A percentile compares a stretch with the other conserved stretches of the same genome.
phyloP scores from a whole-genome alignment of 192 early-diverging fungal genomes.

The Backusella sp. region DNA sequence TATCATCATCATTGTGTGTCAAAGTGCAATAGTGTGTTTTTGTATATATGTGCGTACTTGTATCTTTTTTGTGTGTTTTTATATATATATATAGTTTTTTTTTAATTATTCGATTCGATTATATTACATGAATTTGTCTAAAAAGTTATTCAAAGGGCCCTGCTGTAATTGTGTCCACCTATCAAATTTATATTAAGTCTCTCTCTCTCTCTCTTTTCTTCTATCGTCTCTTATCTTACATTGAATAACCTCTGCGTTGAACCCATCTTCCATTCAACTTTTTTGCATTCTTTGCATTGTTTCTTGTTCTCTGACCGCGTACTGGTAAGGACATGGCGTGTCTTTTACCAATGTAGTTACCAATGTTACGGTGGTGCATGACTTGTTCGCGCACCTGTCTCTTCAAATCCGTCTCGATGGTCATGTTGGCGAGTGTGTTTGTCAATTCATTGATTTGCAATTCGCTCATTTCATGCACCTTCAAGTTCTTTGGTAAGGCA shows the following conservation, averaged over 20 bases:
- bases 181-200: neutral
- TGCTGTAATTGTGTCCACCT: conserved; percentile 32
- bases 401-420: conserved; percentile 77
- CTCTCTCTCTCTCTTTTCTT: neutral
- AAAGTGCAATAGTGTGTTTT: neutral
- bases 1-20: conserved; percentile 3
- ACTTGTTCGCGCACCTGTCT: conserved; percentile 70
- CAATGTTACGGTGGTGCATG: conserved; percentile 68
- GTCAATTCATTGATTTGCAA: conserved; percentile 85
- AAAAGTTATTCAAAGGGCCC: conserved; percentile 35
- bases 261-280: conserved; percentile 74
- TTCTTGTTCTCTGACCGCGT: conserved; percentile 83
- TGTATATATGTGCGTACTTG: neutral
- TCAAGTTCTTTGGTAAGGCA: conserved; percentile 82
- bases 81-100: neutral
- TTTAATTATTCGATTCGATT: neutral
- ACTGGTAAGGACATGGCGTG: conserved; percentile 89
- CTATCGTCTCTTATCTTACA: conserved; percentile 20
- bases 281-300: conserved; percentile 86
- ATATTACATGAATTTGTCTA: conserved; percentile 24
- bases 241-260: conserved; percentile 34
- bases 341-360: conserved; percentile 76
- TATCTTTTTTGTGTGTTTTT: neutral
- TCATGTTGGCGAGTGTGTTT: conserved; percentile 84
- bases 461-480: conserved; percentile 87